Percentiles rank a stretch among this genome's conserved stretches.
These are phyloP conservation scores for Brassica napus DNA, from an alignment of 345 rosid species.

Conservation along the genomic window DNA sequence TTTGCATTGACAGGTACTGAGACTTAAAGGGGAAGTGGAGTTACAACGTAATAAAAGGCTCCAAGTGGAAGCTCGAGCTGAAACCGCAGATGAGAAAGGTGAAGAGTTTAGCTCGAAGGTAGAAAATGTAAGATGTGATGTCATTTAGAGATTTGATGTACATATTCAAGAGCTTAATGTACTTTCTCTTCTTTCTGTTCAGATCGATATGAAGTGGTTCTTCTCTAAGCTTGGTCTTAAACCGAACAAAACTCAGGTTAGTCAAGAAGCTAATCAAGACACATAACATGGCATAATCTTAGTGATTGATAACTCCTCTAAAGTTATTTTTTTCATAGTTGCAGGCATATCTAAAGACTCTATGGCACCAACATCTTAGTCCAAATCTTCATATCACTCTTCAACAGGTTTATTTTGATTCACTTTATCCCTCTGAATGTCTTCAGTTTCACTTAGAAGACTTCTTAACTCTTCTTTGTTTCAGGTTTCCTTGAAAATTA, in stretches of 20 bases:
- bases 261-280: background rate
- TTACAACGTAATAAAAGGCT: conserved; percentile 41
- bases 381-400: conserved; percentile 41
- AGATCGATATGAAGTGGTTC: conserved; percentile 41
- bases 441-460: background rate
- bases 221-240: conserved; percentile 38
- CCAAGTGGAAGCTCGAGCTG: conserved; percentile 36
- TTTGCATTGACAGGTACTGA: conserved; percentile 34
- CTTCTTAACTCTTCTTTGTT: background rate
- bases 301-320: background rate
- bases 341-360: conserved; percentile 38
- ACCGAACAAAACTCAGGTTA: conserved; percentile 41
- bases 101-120: conserved; percentile 37
- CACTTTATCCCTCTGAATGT: background rate
- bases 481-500: conserved; percentile 32
- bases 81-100: conserved; percentile 40
- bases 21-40: conserved; percentile 41
- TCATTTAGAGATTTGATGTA: background rate
- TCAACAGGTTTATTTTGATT: conserved; percentile 37
- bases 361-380: conserved; percentile 45
- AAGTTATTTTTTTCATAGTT: background rate
- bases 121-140: conserved; percentile 35
- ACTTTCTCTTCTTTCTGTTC: background rate
- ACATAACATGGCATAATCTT: background rate
- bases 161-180: conserved; percentile 2